Conservation (phyloP, 2,329 filamentous ascomycete species). For the Ophiosphaerella herpotricha region DNA sequence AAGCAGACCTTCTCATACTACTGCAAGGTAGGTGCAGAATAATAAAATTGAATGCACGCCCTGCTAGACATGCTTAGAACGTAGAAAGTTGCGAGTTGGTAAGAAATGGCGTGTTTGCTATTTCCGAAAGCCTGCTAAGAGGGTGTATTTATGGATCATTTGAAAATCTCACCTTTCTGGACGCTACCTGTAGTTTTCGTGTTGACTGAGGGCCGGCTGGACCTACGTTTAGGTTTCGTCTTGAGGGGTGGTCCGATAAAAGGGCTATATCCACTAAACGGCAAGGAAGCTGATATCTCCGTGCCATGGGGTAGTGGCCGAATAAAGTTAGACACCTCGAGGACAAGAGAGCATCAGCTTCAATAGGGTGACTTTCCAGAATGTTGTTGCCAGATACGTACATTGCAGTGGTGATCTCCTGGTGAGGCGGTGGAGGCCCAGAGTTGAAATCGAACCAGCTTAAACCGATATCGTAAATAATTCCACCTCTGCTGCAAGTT, state of each 20-base stretch:
- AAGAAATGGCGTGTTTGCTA: neutral
- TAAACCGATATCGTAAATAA: too few species aligned
- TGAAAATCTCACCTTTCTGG: neutral
- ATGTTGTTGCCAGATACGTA: neutral
- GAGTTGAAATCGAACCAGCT: neutral
- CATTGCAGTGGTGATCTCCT: neutral
- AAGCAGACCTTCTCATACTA: neutral
- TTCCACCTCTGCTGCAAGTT: too few species aligned
- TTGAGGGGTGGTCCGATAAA: neutral
- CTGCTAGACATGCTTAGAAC: neutral
- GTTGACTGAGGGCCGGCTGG: neutral
- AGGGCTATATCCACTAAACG: neutral
- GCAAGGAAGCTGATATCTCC: neutral
- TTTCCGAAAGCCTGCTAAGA: neutral
- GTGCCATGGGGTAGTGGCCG: neutral
- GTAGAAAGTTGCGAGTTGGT: conserved; percentile 1
- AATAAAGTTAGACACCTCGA: too few species aligned
- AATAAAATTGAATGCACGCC: conserved; percentile 5
- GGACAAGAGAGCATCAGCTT: neutral
- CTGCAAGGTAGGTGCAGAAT: conserved; percentile 10
- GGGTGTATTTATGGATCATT: neutral
- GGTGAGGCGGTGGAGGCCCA: conserved; percentile 6
- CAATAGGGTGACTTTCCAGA: conserved; percentile 8
- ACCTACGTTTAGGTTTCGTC: too few species aligned
- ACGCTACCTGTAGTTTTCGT: neutral